These are phyloP conservation scores for Saururus chinensis DNA, from an alignment of 164 flowering plant species.

Conservation along the genomic window DNA sequence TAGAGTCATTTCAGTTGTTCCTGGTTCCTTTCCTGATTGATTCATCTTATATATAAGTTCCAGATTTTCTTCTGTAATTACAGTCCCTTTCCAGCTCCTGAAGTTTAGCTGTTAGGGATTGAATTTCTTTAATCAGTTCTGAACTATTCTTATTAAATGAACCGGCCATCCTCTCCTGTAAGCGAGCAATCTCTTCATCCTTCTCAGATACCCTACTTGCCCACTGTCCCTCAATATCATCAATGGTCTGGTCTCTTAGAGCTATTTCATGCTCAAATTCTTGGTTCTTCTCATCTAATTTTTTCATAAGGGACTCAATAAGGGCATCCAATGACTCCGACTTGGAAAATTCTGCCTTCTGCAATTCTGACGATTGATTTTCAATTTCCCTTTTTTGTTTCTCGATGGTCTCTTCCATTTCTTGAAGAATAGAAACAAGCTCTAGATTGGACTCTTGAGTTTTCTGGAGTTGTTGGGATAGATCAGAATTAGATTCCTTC, in stretches of 20 bases:
- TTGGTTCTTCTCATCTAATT: slow-evolving; percentile 32
- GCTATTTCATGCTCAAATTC: slow-evolving; percentile 30
- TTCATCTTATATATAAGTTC: slow-evolving; percentile 42
- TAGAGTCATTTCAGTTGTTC: slow-evolving; percentile 6
- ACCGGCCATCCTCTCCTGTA: not conserved
- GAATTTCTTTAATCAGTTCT: slow-evolving; percentile 24
- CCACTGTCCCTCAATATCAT: slow-evolving; percentile 31
- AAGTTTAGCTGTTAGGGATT: slow-evolving; percentile 31
- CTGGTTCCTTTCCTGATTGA: slow-evolving; percentile 19
- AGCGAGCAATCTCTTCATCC: slow-evolving; percentile 24
- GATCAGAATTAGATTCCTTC: slow-evolving; percentile 46
- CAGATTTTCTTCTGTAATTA: slow-evolving; percentile 50
- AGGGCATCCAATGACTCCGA: slow-evolving; percentile 32
- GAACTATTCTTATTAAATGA: slow-evolving; percentile 4
- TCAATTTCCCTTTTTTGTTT: slow-evolving; percentile 61
- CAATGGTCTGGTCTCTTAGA: slow-evolving; percentile 18
- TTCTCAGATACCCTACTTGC: slow-evolving; percentile 25
- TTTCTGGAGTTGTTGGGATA: slow-evolving; percentile 47
- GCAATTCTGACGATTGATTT: slow-evolving; percentile 28
- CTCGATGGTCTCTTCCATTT: slow-evolving; percentile 66
- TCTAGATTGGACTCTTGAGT: slow-evolving; percentile 84
- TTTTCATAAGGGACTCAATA: slow-evolving; percentile 33
- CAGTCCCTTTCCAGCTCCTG: slow-evolving; percentile 60
- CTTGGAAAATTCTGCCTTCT: slow-evolving; percentile 34
- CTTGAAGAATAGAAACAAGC: slow-evolving; percentile 78